Percentiles rank a stretch among this genome's conserved stretches.
Conservation (phyloP, 192 early-diverging fungal genomes). For the Umbelopsis isabellina region DNA sequence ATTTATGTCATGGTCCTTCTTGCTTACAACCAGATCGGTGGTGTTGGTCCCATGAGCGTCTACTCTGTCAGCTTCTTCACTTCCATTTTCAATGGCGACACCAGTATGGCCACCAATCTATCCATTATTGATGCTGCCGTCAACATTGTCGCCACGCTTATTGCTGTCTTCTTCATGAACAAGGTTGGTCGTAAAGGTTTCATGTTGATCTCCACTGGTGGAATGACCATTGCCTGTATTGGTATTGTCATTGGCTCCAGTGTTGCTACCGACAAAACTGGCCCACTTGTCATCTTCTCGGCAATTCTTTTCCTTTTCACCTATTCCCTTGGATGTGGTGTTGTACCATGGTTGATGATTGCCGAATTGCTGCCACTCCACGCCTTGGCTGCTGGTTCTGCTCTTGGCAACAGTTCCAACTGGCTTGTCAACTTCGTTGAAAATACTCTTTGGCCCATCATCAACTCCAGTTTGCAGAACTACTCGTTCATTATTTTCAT, state of each 20-base stretch:
- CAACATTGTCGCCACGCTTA: conserved; percentile 63
- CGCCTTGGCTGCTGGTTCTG: conserved; percentile 70
- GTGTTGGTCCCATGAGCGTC: conserved; percentile 85
- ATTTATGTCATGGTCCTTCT: conserved; percentile 71
- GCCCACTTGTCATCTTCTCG: conserved; percentile 62
- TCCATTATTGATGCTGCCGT: conserved; percentile 63
- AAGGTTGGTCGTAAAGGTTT: conserved; percentile 71
- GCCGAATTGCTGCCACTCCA: conserved; percentile 81
- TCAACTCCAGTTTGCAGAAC: conserved; percentile 34
- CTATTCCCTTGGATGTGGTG: conserved; percentile 81
- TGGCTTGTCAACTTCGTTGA: conserved; percentile 63
- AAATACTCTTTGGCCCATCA: conserved; percentile 42
- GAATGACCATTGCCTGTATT: conserved; percentile 66
- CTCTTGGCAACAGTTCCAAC: conserved; percentile 74
- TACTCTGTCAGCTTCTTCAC: conserved; percentile 82
- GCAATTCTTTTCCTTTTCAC: conserved; percentile 73
- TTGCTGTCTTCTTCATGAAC: conserved; percentile 65
- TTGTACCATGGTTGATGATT: conserved; percentile 81
- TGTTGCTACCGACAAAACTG: conserved; percentile 48
- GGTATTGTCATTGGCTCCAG: conserved; percentile 62
- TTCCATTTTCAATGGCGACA: conserved; percentile 53
- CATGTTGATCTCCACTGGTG: conserved; percentile 62
- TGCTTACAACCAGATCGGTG: conserved; percentile 81
- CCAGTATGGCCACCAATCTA: conserved; percentile 54
- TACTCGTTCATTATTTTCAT: conserved; percentile 71